A percentile compares a stretch with the other conserved stretches of the same genome.
phyloP scores from a whole-genome alignment of 1,284 basidiomycete species.

The Cryptococcus deneoformans region DNA sequence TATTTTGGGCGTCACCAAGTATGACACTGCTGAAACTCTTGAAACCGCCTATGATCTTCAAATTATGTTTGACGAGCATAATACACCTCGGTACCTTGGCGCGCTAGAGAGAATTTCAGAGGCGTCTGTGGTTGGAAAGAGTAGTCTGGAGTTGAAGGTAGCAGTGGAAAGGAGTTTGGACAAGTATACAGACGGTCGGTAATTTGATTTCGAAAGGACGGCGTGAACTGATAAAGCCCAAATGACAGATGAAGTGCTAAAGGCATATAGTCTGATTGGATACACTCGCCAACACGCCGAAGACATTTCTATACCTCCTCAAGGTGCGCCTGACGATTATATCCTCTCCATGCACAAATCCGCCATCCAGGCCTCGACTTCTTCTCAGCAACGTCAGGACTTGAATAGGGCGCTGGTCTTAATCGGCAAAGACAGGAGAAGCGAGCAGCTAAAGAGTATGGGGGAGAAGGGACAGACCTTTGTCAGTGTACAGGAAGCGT shows the following conservation, averaged over 20 bases:
- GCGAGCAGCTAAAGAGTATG: conserved; percentile 24
- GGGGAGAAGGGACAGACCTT: conserved; percentile 26
- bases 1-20: conserved; percentile 24
- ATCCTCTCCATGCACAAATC: conserved; percentile 33
- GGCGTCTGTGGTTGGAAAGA: conserved; percentile 16
- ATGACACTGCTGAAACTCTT: conserved; percentile 26
- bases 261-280: conserved; percentile 34
- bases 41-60: conserved; percentile 37
- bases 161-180: conserved; percentile 37
- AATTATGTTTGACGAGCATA: conserved; percentile 19
- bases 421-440: conserved; percentile 28
- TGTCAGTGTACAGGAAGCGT: conserved; percentile 40
- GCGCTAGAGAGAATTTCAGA: conserved; percentile 33
- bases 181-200: conserved; percentile 29
- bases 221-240: neutral
- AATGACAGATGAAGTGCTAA: conserved; percentile 30
- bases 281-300: conserved; percentile 22
- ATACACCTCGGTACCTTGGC: conserved; percentile 22
- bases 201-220: neutral
- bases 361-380: conserved; percentile 18
- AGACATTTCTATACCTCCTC: conserved; percentile 18
- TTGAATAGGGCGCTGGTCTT: conserved; percentile 27
- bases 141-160: conserved; percentile 29
- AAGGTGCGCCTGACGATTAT: conserved; percentile 34
- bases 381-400: conserved; percentile 12